These are phyloP conservation scores for Tanacetum coccineum DNA, from an alignment of 129 eudicot genomes.

Conservation along the genomic window DNA sequence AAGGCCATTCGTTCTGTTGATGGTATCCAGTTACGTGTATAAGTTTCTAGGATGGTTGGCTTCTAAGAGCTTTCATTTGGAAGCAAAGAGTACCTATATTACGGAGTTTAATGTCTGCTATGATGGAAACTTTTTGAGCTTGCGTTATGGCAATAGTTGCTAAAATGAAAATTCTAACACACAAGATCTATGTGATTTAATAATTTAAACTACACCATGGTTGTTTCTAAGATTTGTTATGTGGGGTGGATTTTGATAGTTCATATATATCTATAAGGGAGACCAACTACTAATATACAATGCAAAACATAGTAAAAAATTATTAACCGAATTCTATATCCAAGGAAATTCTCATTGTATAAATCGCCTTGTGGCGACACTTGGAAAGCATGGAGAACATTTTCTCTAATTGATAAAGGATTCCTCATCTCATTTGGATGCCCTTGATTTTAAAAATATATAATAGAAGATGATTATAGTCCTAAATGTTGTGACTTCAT, in stretches of 20 bases:
- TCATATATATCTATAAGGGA: neutral
- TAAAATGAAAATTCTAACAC: neutral
- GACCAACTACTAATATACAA: neutral
- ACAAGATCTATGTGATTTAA: neutral
- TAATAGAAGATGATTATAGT: neutral
- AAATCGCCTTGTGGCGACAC: too few relatives aligned
- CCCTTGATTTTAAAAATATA: neutral
- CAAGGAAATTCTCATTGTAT: too few relatives aligned
- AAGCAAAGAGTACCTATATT: neutral
- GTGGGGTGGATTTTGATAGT: neutral
- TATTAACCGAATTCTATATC: too few relatives aligned
- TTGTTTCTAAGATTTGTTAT: neutral
- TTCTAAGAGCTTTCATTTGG: neutral
- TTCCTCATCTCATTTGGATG: too few relatives aligned
- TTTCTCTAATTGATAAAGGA: too few relatives aligned
- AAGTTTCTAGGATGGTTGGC: neutral
- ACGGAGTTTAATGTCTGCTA: neutral
- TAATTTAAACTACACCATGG: neutral
- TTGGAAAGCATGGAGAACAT: too few relatives aligned
- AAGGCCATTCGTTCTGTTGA: neutral
- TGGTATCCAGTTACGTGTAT: slow-evolving; percentile 2
- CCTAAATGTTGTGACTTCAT: neutral
- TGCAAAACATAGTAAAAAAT: neutral
- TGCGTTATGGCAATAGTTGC: neutral
- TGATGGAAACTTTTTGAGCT: neutral